These are phyloP conservation scores for Pseudogymnoascus sp. DNA, from an alignment of 2,329 filamentous ascomycete species.

Conservation along the genomic window DNA sequence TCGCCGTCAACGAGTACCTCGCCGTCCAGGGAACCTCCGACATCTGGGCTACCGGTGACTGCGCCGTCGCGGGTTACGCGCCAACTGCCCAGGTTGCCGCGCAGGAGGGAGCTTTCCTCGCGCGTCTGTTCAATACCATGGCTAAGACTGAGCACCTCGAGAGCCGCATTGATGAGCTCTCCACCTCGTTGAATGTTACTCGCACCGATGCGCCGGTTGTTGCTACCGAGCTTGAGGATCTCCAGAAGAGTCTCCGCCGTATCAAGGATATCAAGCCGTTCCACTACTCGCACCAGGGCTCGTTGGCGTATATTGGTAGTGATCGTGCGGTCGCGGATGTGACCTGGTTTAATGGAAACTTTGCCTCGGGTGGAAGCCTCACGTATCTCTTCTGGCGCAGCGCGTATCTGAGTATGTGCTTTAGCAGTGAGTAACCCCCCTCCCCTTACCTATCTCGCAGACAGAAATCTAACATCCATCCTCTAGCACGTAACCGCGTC, in stretches of 20 bases:
- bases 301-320: constrained; percentile 93
- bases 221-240: constrained; percentile 69
- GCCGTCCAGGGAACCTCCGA: constrained; percentile 96
- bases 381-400: constrained; percentile 99
- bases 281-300: constrained; percentile 97
- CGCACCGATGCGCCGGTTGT: constrained; percentile 61
- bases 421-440: constrained; percentile 72
- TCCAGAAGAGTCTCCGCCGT: constrained; percentile 80
- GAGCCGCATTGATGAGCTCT: constrained; percentile 64
- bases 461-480: constrained; percentile 21
- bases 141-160: constrained; percentile 87
- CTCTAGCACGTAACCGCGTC: constrained; percentile 80
- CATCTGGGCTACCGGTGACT: constrained; percentile 97
- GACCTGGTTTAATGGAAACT: constrained; percentile 93
- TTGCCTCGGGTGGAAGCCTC: constrained; percentile 85
- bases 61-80: constrained; percentile 93
- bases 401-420: constrained; percentile 99
- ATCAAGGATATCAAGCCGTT: constrained; percentile 96
- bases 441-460: not conserved
- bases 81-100: constrained; percentile 94
- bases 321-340: constrained; percentile 98
- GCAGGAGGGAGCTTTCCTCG: constrained; percentile 93
- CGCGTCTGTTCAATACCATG: constrained; percentile 97
- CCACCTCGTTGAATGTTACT: constrained; percentile 53
- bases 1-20: constrained; percentile 97